phyloP scores from a whole-genome alignment of 139 green algal genomes.

The Ettlia oleoabundans region DNA sequence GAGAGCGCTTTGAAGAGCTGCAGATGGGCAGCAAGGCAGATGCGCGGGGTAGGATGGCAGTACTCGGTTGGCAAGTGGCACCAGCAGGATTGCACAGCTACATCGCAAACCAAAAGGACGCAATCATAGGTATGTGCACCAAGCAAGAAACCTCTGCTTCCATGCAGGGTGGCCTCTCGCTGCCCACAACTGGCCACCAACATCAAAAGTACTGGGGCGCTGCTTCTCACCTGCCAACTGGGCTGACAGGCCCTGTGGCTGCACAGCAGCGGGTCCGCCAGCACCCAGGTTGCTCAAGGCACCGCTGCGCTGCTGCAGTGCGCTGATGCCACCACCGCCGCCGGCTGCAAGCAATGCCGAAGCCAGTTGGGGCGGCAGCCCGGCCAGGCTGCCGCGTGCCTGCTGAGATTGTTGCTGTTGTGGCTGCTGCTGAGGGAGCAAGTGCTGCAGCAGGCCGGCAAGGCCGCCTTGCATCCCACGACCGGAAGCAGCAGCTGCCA shows the following conservation, averaged over 20 bases:
- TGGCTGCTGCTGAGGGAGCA: neutral
- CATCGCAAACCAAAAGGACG: too few relatives aligned
- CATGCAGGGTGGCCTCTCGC: too few relatives aligned
- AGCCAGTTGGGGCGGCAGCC: neutral
- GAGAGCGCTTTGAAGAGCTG: slow-evolving; percentile 9
- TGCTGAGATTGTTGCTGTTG: neutral
- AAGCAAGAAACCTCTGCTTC: too few relatives aligned
- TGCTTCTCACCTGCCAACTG: slow-evolving; percentile 5
- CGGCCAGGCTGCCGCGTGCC: neutral
- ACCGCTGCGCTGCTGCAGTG: neutral
- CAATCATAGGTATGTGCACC: too few relatives aligned
- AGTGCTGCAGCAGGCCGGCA: slow-evolving; percentile 1
- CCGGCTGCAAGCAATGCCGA: neutral
- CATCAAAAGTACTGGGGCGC: too few relatives aligned
- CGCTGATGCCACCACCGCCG: neutral
- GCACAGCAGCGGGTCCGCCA: neutral
- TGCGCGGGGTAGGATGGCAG: neutral
- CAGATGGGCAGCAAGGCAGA: neutral
- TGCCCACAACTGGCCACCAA: too few relatives aligned
- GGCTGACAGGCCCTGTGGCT: neutral
- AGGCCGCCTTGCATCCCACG: neutral
- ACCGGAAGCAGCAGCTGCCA: neutral
- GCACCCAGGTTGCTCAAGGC: too few relatives aligned
- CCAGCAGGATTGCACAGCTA: neutral
- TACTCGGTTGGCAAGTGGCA: neutral